Percentiles rank a stretch among this genome's conserved stretches.
These are phyloP conservation scores for Coprinopsis cinerea DNA, from an alignment of 768 basidiomycete species.

Conservation along the genomic window DNA sequence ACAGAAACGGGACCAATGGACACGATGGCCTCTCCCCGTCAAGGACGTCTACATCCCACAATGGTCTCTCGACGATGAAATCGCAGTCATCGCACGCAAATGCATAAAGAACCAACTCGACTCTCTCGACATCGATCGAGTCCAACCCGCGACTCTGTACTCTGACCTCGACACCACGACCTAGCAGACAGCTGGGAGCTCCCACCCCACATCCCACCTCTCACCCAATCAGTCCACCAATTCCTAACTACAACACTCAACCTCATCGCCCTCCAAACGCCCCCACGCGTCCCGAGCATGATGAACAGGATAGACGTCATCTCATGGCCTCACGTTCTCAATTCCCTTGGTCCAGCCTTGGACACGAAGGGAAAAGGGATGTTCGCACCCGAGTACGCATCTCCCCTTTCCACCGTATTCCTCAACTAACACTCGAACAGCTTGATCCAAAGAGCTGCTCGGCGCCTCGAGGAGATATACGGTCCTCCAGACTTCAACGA, in stretches of 20 bases:
- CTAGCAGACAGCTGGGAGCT: no score
- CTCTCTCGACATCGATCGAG: no score
- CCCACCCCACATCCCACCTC: constrained; percentile 25
- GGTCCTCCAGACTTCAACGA: not conserved
- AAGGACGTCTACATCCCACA: constrained; percentile 61
- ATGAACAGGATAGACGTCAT: constrained; percentile 60
- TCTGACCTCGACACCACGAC: constrained; percentile 21
- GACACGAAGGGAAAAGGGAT: no score
- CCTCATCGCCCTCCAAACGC: constrained; percentile 49
- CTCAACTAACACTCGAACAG: not conserved
- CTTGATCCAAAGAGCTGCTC: not conserved
- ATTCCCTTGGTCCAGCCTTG: constrained; percentile 36
- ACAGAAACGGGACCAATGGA: constrained; percentile 50
- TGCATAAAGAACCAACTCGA: constrained; percentile 9
- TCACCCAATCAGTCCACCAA: constrained; percentile 38
- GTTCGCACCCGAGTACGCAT: no score
- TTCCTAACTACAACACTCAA: constrained; percentile 49
- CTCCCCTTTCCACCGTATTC: no score
- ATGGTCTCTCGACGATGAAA: constrained; percentile 68
- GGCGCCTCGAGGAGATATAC: not conserved
- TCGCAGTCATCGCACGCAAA: constrained; percentile 33
- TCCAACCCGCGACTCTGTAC: no score
- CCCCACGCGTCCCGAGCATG: constrained; percentile 49
- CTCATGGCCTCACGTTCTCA: constrained; percentile 59
- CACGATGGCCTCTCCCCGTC: constrained; percentile 66